Evolutionary conservation across 2,329 filamentous ascomycete genomes (phyloP), one percentile per base, ranked within the genome.

Genomic region (Chrysosphaeria jannelii): DNA sequence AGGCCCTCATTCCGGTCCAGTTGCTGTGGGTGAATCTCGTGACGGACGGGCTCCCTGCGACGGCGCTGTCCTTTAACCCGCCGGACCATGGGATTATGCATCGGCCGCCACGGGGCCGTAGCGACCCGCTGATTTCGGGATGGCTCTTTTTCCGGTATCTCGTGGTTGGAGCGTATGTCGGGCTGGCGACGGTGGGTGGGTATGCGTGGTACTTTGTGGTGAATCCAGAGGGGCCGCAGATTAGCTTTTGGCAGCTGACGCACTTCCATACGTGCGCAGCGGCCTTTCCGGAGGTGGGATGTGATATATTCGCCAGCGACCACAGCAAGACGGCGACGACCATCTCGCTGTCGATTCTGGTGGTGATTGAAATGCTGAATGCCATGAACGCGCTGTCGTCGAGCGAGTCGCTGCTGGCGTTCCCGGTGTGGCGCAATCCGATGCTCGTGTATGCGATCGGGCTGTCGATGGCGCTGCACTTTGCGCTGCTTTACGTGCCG

Each of bases 181-280:
- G 85, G 40, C 54, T 76, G 19, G 85, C 85, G 25, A 97, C 85
- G 4, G 88, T 97, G 11, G 78, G 70, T 38, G 85, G 88, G 21
- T 97, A 97, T 40, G 81, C 76, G n/a, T 97, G 85, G 85, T 97
- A 78, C 75, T 97, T 93, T 54, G 79, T 97, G 70, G 90, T 71
- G 53, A 81, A 93, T 50, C 48, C 65, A 6, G 63, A 67, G 33
- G 85, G 85, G 1, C 85, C 85, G 13, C 74, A 89, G 43, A 89
- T 97, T 45, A 65, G 54, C 31, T 90, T 93, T 50, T 70, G 59
- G 43, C 75, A 97, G 41, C 53, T 97, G 33, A 54, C 70, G 13
- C 71, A 88, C 48, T 97, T 93, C 65, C 85, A 97, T 50, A 67
- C 68, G 41, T 97, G 85, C 59, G 69, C 69, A 1, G 38, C 71